A percentile compares a stretch with the other conserved stretches of the same genome.
These are phyloP conservation scores for Hibiscus mutabilis DNA, from an alignment of 345 rosid genomes.

Conservation along the genomic window DNA sequence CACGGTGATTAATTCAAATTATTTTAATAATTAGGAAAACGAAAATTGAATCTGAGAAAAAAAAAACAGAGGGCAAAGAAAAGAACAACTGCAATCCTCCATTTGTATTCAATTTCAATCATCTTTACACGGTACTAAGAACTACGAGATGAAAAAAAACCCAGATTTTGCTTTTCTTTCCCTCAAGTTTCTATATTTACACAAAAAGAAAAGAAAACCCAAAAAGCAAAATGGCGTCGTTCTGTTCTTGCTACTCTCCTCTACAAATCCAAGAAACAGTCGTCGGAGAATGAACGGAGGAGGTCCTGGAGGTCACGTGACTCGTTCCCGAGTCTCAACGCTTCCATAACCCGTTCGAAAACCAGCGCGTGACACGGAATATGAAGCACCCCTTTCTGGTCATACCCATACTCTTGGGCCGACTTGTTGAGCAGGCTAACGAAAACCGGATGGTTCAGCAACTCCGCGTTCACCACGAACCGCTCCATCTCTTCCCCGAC, in stretches of 20 bases:
- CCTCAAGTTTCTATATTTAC: not conserved
- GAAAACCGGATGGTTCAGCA: constrained; percentile 82
- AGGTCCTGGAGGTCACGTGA: constrained; percentile 49
- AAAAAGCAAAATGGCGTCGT: not conserved
- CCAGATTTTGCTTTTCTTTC: not conserved
- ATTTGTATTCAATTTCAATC: not conserved
- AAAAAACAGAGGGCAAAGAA: not conserved
- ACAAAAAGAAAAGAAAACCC: not conserved
- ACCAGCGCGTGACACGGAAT: constrained; percentile 87
- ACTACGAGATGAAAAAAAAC: not conserved
- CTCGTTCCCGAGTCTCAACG: constrained; percentile 65
- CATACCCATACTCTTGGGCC: constrained; percentile 93
- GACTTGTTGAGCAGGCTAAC: constrained; percentile 64
- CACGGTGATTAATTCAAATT: not conserved
- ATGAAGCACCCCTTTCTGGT: constrained; percentile 77
- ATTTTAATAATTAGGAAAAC: not conserved
- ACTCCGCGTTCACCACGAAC: constrained; percentile 76
- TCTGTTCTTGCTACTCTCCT: not conserved
- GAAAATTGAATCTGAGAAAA: not conserved
- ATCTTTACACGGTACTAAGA: constrained; percentile 1
- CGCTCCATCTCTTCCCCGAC: constrained; percentile 96
- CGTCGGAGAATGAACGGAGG: constrained; percentile 11
- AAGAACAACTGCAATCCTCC: not conserved
- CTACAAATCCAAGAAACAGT: constrained; percentile 7
- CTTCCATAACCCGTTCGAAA: constrained; percentile 77